Evolutionary conservation across 2,329 filamentous ascomycete genomes (phyloP).

Genomic region (Sporothrix pseudoabietina): DNA sequence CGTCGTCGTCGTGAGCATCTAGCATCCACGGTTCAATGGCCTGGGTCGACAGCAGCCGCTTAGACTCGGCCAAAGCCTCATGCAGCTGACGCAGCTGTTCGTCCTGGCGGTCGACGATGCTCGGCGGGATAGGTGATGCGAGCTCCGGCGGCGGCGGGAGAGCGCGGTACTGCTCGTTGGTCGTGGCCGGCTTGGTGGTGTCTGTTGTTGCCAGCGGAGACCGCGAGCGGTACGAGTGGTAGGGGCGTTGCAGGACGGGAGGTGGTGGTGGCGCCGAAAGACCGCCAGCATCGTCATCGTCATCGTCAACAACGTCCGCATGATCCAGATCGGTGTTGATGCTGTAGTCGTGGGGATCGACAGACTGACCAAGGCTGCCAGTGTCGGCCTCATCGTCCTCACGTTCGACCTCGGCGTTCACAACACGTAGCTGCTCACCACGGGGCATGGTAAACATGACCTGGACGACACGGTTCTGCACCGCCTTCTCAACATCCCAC

Average conservation of each 20-base stretch:
- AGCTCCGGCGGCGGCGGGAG: background rate
- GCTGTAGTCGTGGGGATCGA: constrained; percentile 25
- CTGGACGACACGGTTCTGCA: constrained; percentile 72
- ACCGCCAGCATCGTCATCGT: background rate
- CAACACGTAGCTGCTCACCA: constrained; percentile 79
- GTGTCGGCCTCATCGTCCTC: constrained; percentile 35
- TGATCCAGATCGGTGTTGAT: constrained; percentile 5
- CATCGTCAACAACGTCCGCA: background rate
- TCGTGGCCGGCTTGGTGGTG: background rate
- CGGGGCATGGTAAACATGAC: constrained; percentile 94
- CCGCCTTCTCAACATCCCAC: constrained; percentile 75
- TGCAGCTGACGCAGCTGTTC: constrained; percentile 29
- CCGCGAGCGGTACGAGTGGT: constrained; percentile 23
- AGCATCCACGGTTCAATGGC: constrained; percentile 30
- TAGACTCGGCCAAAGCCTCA: constrained; percentile 30
- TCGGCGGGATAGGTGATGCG: background rate
- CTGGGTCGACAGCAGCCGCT: constrained; percentile 25
- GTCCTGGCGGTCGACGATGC: constrained; percentile 12
- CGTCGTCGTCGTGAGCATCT: constrained; percentile 15
- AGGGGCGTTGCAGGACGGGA: constrained; percentile 21
- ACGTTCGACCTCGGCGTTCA: constrained; percentile 68
- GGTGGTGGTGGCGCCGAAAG: constrained; percentile 29
- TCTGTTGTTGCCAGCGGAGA: background rate
- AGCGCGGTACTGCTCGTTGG: background rate
- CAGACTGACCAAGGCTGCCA: background rate